Conservation (phyloP, 2,329 filamentous ascomycete genomes). For the Phaeosphaeriaceae sp. region DNA sequence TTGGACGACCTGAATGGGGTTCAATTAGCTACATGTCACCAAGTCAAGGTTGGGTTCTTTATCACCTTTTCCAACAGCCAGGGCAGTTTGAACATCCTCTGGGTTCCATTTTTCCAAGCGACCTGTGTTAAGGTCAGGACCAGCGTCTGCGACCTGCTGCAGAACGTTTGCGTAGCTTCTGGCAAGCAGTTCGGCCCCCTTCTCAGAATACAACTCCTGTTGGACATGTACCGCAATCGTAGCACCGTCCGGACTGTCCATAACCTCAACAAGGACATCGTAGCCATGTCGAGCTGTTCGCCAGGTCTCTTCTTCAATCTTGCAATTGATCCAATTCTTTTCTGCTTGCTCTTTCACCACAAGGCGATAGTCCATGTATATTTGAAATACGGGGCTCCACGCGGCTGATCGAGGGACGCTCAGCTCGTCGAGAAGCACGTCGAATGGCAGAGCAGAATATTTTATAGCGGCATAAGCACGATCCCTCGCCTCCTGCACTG, state of each 20-base stretch:
- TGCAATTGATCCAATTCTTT: slow-evolving; percentile 47
- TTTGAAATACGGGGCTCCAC: slow-evolving; percentile 59
- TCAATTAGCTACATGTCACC: slow-evolving; percentile 1
- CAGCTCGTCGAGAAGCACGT: slow-evolving; percentile 56
- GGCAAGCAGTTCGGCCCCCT: slow-evolving; percentile 29
- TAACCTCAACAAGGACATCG: slow-evolving; percentile 21
- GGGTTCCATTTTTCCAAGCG: slow-evolving; percentile 5
- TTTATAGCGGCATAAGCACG: slow-evolving; percentile 47
- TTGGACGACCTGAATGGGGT: slow-evolving; percentile 19
- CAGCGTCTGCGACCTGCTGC: slow-evolving; percentile 14
- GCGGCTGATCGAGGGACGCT: slow-evolving; percentile 47
- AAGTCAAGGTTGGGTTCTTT: neutral
- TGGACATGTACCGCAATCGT: slow-evolving; percentile 27
- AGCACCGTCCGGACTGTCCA: slow-evolving; percentile 10
- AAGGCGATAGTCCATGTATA: slow-evolving; percentile 53
- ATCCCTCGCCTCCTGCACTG: slow-evolving; percentile 31
- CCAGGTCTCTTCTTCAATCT: slow-evolving; percentile 34
- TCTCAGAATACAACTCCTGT: slow-evolving; percentile 37
- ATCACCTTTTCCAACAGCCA: slow-evolving; percentile 13
- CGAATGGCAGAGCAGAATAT: slow-evolving; percentile 57
- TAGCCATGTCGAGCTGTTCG: slow-evolving; percentile 19
- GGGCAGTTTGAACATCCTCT: slow-evolving; percentile 5
- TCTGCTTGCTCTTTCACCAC: slow-evolving; percentile 29
- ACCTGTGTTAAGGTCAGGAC: slow-evolving; percentile 13
- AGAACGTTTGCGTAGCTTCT: slow-evolving; percentile 29